Conservation (phyloP, 345 rosid species). For the Odontarrhena argentea region DNA sequence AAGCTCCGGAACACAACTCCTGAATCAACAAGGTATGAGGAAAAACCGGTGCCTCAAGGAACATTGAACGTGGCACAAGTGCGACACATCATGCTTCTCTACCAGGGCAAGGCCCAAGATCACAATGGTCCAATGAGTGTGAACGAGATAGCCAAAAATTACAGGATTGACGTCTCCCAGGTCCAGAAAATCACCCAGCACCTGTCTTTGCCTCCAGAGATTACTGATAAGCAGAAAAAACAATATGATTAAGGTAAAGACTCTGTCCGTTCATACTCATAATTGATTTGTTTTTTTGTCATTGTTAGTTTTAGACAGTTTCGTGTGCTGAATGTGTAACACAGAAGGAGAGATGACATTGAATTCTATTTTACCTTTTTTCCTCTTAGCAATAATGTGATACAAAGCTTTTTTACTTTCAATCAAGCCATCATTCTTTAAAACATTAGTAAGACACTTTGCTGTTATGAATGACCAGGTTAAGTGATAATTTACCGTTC, state of each 20-base stretch:
- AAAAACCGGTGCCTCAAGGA: conserved; percentile 61
- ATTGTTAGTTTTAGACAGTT: conserved; percentile 25
- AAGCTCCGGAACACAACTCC: conserved; percentile 71
- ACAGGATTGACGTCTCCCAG: conserved; percentile 57
- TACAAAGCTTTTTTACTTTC: conserved; percentile 10
- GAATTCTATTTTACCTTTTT: neutral
- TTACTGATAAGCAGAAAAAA: conserved; percentile 40
- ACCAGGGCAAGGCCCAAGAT: conserved; percentile 81
- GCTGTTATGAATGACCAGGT: neutral
- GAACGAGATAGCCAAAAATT: conserved; percentile 67
- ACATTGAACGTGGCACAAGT: conserved; percentile 77
- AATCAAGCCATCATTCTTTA: conserved; percentile 36
- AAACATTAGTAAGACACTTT: conserved; percentile 23
- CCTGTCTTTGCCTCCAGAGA: conserved; percentile 68
- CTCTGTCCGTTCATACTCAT: conserved; percentile 3
- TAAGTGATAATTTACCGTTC: neutral
- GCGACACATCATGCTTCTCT: conserved; percentile 69
- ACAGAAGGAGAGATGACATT: conserved; percentile 32
- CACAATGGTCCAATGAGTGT: conserved; percentile 63
- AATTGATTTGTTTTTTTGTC: conserved; percentile 23
- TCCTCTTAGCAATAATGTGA: conserved; percentile 32
- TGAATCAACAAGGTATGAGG: conserved; percentile 65
- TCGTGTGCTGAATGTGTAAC: conserved; percentile 23
- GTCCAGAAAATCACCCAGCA: conserved; percentile 61
- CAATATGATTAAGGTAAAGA: conserved; percentile 19